A percentile compares a stretch with the other conserved stretches of the same genome.
These are phyloP conservation scores for Vanrija pseudolonga DNA, from an alignment of 1,284 basidiomycete species.

Conservation along the genomic window DNA sequence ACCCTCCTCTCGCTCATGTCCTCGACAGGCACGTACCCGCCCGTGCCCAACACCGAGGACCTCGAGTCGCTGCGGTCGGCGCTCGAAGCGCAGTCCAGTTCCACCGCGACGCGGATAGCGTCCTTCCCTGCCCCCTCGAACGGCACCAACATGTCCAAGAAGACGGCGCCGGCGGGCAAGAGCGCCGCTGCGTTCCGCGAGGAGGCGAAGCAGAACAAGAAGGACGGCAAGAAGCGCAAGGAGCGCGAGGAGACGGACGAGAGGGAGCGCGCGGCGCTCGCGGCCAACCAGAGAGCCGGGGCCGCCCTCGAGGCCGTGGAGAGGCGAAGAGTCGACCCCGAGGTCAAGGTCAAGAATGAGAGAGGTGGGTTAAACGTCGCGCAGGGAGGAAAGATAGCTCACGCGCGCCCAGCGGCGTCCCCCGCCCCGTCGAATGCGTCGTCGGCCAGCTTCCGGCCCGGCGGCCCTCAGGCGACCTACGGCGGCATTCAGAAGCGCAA, in stretches of 20 bases:
- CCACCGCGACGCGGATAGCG: conserved; percentile 60
- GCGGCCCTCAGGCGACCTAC: conserved; percentile 29
- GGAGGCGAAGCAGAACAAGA: conserved; percentile 61
- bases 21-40: conserved; percentile 37
- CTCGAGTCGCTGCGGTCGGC: conserved; percentile 63
- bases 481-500: conserved; percentile 67
- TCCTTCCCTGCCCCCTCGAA: conserved; percentile 63
- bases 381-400: conserved; percentile 1
- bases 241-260: conserved; percentile 56
- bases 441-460: conserved; percentile 27
- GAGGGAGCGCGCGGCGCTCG: conserved; percentile 56
- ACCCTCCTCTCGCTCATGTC: conserved; percentile 31
- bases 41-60: conserved; percentile 66
- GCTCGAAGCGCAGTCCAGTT: conserved; percentile 57
- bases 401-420: conserved; percentile 23
- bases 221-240: conserved; percentile 65
- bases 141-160: conserved; percentile 47
- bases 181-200: conserved; percentile 2
- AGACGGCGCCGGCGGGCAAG: conserved; percentile 5
- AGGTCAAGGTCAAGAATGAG: conserved; percentile 40
- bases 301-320: conserved; percentile 34
- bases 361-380: conserved; percentile 30
- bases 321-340: conserved; percentile 13
- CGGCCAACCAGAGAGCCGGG: conserved; percentile 30
- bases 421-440: conserved; percentile 44